Evolutionary conservation across 768 basidiomycete genomes (phyloP).

Genomic region (Cystofilobasidium capitatum): DNA sequence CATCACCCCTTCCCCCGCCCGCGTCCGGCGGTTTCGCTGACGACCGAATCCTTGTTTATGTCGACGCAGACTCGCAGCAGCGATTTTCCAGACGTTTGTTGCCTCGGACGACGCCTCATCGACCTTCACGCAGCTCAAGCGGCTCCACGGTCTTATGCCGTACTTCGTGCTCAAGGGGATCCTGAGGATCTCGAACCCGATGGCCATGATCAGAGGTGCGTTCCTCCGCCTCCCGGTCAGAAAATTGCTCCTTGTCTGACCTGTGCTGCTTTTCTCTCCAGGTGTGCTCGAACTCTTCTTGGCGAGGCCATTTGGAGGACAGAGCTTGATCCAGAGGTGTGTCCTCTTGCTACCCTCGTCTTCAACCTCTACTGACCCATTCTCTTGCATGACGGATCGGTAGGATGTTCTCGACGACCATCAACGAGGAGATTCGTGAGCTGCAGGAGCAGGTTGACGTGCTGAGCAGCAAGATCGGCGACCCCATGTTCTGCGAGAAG

Average conservation of each 20-base stretch:
- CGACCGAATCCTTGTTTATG: neutral
- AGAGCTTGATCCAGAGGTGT: slow-evolving; percentile 79
- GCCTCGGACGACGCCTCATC: slow-evolving; percentile 88
- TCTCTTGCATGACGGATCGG: neutral
- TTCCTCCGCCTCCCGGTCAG: slow-evolving; percentile 12
- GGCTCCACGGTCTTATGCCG: slow-evolving; percentile 92
- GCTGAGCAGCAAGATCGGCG: slow-evolving; percentile 80
- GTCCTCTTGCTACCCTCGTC: slow-evolving; percentile 22
- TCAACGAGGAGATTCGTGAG: slow-evolving; percentile 76
- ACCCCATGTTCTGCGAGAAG: slow-evolving; percentile 78
- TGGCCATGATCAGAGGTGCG: slow-evolving; percentile 84
- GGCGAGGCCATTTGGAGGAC: slow-evolving; percentile 91
- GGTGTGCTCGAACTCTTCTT: slow-evolving; percentile 86
- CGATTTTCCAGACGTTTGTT: slow-evolving; percentile 88
- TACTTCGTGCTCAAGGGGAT: slow-evolving; percentile 93
- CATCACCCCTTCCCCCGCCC: slow-evolving; percentile 4
- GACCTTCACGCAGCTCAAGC: slow-evolving; percentile 73
- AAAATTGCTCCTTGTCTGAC: neutral
- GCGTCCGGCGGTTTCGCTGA: neutral
- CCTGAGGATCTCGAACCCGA: slow-evolving; percentile 85
- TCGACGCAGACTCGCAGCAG: slow-evolving; percentile 68
- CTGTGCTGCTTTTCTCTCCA: slow-evolving; percentile 24
- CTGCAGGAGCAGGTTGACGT: slow-evolving; percentile 78
- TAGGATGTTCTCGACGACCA: slow-evolving; percentile 90
- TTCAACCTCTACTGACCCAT: no score